Evolutionary conservation across 164 flowering plant genomes (phyloP).

Genomic region (Tetrastigma voinierianum): DNA sequence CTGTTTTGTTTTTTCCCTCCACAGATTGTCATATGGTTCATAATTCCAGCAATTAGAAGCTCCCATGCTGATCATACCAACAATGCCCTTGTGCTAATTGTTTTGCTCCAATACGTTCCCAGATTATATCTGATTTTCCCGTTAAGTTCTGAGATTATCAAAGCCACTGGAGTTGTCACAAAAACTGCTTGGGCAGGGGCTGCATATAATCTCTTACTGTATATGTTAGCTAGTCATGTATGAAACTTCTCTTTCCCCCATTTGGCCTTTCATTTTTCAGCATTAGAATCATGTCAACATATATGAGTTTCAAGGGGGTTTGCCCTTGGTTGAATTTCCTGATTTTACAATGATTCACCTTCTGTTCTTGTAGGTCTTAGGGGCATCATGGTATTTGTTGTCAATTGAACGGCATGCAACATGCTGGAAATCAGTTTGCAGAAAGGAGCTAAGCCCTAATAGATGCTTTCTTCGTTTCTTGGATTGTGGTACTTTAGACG

Average conservation of each 20-base stretch:
- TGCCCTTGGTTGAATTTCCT: background rate
- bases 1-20: background rate
- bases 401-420: conserved; percentile 74
- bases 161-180: conserved; percentile 90
- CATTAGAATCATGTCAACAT: background rate
- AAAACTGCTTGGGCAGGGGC: conserved; percentile 99
- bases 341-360: background rate
- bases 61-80: conserved; percentile 62
- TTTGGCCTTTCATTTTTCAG: background rate
- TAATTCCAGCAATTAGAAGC: conserved; percentile 71
- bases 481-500: conserved; percentile 40
- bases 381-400: conserved; percentile 89
- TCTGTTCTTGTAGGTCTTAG: conserved; percentile 58
- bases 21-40: conserved; percentile 94
- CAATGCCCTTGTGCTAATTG: conserved; percentile 81
- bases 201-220: conserved; percentile 86
- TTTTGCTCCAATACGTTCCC: conserved; percentile 86
- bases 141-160: conserved; percentile 79
- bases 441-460: conserved; percentile 36
- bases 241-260: background rate
- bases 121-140: conserved; percentile 91
- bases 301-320: background rate
- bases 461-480: conserved; percentile 52
- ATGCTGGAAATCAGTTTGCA: conserved; percentile 85
- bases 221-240: conserved; percentile 98